Evolutionary conservation across 2,329 filamentous ascomycete species (phyloP), one percentile per base, ranked within the genome.

Genomic region (Gaeumannomyces tritici): DNA sequence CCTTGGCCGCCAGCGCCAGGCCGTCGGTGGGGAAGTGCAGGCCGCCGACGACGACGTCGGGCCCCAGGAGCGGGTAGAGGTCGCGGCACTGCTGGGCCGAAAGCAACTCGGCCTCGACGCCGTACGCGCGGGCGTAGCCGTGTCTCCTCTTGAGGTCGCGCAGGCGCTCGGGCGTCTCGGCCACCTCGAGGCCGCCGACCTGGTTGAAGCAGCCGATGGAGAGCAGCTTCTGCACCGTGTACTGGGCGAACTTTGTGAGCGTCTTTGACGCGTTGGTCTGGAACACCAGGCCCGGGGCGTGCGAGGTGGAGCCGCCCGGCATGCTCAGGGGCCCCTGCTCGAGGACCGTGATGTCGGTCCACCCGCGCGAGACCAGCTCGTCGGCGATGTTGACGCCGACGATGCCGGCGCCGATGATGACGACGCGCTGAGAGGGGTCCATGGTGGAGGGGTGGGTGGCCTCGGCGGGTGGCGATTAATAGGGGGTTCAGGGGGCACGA

Each of bases 231-330:
- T 86, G 75, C 7, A 87, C 79, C 0, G 85, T 88, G 69, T 88
- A 88, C 57, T 77, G 78, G 2, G 85, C 85, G 61, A 88, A 79
- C 4, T 76, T 70, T 6, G 79, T 84, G 82, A 88, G 76, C 0
- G 80, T 81, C 69, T 80, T 84, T 59, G 80, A 83, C 1, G 75
- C 70, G 60, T 82, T 87, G 9, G 83, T 87, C 69, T 88, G 84
- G 67, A 86, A 88, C 0, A 88, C 84, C 3, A 88, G 76, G 0
- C 85, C 85, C 0, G 85, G 85, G 5, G 85, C 85, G 65, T 88
- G 85, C 8, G 84, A 87, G 8, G 85, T 87, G 31, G 85, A 88
- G 57, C 85, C 85, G 29, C 85, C 85, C 0, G 85, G 85, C 78
- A 87, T 81, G 63, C 77, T 73, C 65, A 88, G 70, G 3, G 85